A percentile compares a stretch with the other conserved stretches of the same genome.
Evolutionary conservation across 2,329 filamentous ascomycete genomes (phyloP).

Genomic region (Penicillium expansum): DNA sequence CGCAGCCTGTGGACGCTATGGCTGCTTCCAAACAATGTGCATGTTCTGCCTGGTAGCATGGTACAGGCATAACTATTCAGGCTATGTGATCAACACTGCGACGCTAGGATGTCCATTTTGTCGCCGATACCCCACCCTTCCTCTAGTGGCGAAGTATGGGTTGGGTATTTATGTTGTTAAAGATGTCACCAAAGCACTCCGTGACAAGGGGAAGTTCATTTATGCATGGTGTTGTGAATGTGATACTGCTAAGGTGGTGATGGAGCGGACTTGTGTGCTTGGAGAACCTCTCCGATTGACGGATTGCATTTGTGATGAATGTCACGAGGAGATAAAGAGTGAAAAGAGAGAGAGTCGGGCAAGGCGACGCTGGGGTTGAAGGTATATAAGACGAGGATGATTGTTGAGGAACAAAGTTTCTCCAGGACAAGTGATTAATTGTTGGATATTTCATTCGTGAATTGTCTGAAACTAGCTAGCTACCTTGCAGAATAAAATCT

Average conservation of each 20-base stretch:
- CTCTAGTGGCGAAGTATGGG: conserved; percentile 20
- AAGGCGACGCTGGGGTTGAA: background rate
- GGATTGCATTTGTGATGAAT: conserved; percentile 47
- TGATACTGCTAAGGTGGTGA: conserved; percentile 42
- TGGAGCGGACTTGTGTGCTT: conserved; percentile 47
- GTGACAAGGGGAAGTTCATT: conserved; percentile 45
- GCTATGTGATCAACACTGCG: background rate
- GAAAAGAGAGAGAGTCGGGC: background rate
- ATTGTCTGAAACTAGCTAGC: conserved; percentile 3
- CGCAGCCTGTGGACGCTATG: background rate
- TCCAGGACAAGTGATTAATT: background rate
- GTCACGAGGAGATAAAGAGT: conserved; percentile 18
- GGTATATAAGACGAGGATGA: background rate
- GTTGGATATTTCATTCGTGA: background rate
- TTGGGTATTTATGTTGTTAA: conserved; percentile 41
- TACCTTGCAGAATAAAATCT: background rate
- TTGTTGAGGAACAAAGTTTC: background rate
- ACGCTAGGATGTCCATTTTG: background rate
- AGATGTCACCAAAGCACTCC: conserved; percentile 41
- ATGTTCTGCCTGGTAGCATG: background rate
- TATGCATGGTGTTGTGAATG: conserved; percentile 52
- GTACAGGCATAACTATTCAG: background rate
- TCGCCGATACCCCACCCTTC: background rate
- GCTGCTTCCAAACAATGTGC: background rate
- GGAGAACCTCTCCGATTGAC: conserved; percentile 40